A percentile compares a stretch with the other conserved stretches of the same genome.
Conservation (phyloP, 305 asterid species). For the Rubia balearica region DNA sequence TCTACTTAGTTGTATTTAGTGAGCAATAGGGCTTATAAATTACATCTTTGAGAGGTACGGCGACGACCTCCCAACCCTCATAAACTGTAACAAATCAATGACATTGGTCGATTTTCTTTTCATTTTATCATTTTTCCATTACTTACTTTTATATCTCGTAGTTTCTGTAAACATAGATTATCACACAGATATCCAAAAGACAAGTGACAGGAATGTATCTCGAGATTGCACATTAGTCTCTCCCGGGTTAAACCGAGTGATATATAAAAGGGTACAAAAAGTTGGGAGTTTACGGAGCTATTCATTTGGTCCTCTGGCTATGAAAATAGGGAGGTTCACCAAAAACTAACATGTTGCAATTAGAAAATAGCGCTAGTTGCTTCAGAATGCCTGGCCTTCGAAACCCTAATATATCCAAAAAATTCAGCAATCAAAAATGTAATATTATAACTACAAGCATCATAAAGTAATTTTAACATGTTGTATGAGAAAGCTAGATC, state of each 20-base stretch:
- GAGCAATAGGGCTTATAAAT: too few species aligned
- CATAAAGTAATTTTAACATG: not conserved
- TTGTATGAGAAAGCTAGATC: not conserved
- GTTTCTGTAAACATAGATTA: not conserved
- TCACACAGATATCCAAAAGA: not conserved
- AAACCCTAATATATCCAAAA: not conserved
- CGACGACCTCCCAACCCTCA: too few species aligned
- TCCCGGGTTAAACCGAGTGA: not conserved
- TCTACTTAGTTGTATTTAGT: too few species aligned
- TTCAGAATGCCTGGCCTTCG: not conserved
- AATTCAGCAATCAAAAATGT: not conserved
- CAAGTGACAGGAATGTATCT: not conserved
- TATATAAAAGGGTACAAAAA: not conserved
- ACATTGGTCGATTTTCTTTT: not conserved
- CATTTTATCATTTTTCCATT: not conserved
- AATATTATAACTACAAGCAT: not conserved
- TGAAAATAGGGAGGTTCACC: not conserved
- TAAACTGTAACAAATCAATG: not conserved
- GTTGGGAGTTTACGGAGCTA: constrained; percentile 1
- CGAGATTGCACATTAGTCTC: not conserved
- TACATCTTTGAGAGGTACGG: too few species aligned
- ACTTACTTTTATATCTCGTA: not conserved
- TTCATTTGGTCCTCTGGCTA: not conserved
- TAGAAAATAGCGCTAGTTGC: not conserved
- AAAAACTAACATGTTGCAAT: not conserved